Base-by-base conservation (phyloP, 2,329 filamentous ascomycete genomes). In the Fusarium setosum region DNA sequence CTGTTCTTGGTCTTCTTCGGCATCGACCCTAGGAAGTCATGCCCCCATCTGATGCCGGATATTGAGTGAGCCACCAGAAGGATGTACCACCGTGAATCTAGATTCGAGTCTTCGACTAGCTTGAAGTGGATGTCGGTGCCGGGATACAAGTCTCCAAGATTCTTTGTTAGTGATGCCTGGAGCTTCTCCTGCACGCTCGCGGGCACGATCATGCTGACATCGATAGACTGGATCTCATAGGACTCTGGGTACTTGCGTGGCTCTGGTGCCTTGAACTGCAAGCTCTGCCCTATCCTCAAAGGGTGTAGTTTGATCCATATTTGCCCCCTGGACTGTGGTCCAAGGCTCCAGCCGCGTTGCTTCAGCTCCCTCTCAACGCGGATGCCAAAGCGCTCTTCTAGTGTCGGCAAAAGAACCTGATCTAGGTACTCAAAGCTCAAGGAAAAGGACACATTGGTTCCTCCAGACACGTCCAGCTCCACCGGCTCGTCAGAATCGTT, bases 341-440 rank as follows among this genome's bases (percentile, higher is more conserved):
- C 84, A 0, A 76, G 65, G 35, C 79, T 81, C 87, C 87, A 90
- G 10, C 85, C 83, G 8, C 86, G 81, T 18, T 48, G 65, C 31
- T 78, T 74, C 10, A 89, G 69, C 17, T 74, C 67, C 8, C 85
- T 72, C 59, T 84, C 79, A 4, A 87, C 78, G 1, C 57, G 54
- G 37, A 88, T 73, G 2, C 81, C 80, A 54, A 88, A 88, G 4
- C 79, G 78, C 3, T 79, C 76, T 68, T 86, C 78, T 1, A 90
- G 74, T 1, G 80, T 77, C 4, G 87, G 87, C 29, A 89, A 74
- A 1, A 90, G 78, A 1, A 90, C 83, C 68, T 89, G 87, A 68
- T 88, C 85, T 4, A 89, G 75, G 68, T 90, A 90, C 68, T 90
- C 87, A 59, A 81, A 88, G n/a, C 83, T 86, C 2, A 82, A 78